Evolutionary conservation across 192 early-diverging fungal genomes (phyloP), one percentile per base, ranked within the genome.

Genomic region (Coemansia sp.): DNA sequence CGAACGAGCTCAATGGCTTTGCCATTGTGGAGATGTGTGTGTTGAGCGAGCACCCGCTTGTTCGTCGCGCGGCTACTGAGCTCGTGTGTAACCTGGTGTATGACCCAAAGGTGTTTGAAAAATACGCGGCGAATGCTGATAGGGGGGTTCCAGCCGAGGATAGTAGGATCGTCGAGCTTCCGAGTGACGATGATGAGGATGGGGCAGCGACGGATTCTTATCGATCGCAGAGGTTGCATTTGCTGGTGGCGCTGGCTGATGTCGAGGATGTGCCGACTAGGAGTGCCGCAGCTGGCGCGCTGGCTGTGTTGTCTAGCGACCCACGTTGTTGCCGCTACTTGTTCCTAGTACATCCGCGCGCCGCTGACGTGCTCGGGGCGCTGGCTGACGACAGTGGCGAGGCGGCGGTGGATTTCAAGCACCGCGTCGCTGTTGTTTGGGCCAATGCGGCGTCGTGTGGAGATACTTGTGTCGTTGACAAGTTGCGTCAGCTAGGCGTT

Each of bases 61-160:
- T 98, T 11, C 89, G 90, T 24, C 85, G 96, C 2, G 96, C 96
- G 1, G 93, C 96, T 1, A 95, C 96, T 0, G 97, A 98, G 76
- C 84, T 91, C 1, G 66, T 97, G 1, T 98, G 97, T 76, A 98
- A 98, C 76, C 91, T 97, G 93, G 92, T 97, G 49, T 93, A 92
- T 76, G 87, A 90, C 65, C 88, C 87, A 20, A 79, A 77, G 0
- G 96, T 98, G 7, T 97, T 93, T 87, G 90, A 90, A 51, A 64
- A 83, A 0, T 98, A 94, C 66, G 90, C 86, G 36, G 79, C 18
- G 3, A 65, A 62, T 36, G 75, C 80, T 1, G 80, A 82, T 41
- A 55, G 60, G 29, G 36, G 62, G n/a, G 67, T 77, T 18, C 65
- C 65, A 2, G 38, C 27, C 8, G 66, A 60, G 2, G 29, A 34